Conservation (phyloP, 257 asterid genomes). For the Penstemon barbatus region DNA sequence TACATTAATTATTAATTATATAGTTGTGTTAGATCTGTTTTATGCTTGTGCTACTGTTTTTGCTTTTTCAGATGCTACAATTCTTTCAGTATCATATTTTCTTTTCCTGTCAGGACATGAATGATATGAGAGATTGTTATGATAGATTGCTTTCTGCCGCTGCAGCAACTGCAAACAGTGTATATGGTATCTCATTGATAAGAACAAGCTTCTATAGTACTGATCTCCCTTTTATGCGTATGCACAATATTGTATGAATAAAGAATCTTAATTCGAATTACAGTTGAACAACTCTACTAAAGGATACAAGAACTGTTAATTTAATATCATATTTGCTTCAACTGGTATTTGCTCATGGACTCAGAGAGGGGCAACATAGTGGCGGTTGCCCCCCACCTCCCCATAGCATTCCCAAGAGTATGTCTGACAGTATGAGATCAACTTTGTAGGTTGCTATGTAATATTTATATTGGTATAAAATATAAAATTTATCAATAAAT, state of each 20-base stretch:
- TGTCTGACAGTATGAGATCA: too few species aligned
- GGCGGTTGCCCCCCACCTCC: too few species aligned
- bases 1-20: constrained; percentile 14
- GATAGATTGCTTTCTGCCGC: constrained; percentile 94
- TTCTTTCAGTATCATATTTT: constrained; percentile 10
- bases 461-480: too few species aligned
- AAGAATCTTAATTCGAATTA: neutral
- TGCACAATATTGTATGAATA: constrained; percentile 14
- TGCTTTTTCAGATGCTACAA: constrained; percentile 11
- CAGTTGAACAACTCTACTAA: constrained; percentile 12
- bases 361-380: too few species aligned
- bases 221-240: constrained; percentile 15
- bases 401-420: too few species aligned
- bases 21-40: constrained; percentile 10
- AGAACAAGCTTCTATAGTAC: constrained; percentile 14
- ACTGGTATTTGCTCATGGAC: neutral
- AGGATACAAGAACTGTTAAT: constrained; percentile 5
- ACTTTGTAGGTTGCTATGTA: too few species aligned
- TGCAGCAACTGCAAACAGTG: constrained; percentile 91
- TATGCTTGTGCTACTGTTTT: neutral
- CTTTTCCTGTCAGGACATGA: constrained; percentile 65
- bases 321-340: constrained; percentile 11
- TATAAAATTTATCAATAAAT: too few species aligned
- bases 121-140: constrained; percentile 85
- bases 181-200: constrained; percentile 55